Base-by-base conservation (phyloP, 1,139 yeast genomes). In the Groenewaldozyma auringiensis region DNA sequence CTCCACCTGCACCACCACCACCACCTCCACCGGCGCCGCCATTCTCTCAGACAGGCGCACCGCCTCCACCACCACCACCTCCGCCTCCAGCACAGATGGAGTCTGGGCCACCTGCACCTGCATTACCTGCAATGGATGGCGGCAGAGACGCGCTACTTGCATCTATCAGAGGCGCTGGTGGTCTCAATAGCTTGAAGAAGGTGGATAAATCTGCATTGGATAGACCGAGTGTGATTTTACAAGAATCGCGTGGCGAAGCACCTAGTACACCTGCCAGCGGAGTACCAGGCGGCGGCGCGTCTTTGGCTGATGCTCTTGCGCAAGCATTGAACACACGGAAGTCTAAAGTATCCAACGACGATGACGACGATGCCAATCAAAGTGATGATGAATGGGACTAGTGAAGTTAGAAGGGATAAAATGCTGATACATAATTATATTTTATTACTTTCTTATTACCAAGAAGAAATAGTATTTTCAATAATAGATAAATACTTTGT, bases 201-300 rank as follows among this genome's bases (percentile, higher is more conserved):
- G 83, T 83, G 3, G 96, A 92, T 63, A 89, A 88, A 64, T 67
- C 87, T 0, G 89, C 83, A 56, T 68, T 88, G 42, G 96, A 89
- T 37, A 75, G 72, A 52, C 95, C 96, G 2, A 81, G 81, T 44
- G 86, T 76, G 0, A 58, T 84, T 34, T 65, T 85, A 27, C 84
- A 77, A 64, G 89, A 83, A 59, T 85, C 86, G 1, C 70, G 69
- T 41, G 94, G 94, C 17, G 85, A 78, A 45, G 59, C 70, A 0
- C 65, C 68, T 6, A 41, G 58, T 20, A 50, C 56, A 3, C 54
- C 65, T 2, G 52, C 68, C 1, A 57, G 69, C 2, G 69, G 71
- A 2, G 81, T 81, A 2, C 81, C 76, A 1, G 74, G 77, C 40
- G 68, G 88, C 45, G 95, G 95, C 0, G 94, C 85, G 63, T 95